A percentile compares a stretch with the other conserved stretches of the same genome.
Conservation (phyloP, 345 rosid species). For the Acer campestre region DNA sequence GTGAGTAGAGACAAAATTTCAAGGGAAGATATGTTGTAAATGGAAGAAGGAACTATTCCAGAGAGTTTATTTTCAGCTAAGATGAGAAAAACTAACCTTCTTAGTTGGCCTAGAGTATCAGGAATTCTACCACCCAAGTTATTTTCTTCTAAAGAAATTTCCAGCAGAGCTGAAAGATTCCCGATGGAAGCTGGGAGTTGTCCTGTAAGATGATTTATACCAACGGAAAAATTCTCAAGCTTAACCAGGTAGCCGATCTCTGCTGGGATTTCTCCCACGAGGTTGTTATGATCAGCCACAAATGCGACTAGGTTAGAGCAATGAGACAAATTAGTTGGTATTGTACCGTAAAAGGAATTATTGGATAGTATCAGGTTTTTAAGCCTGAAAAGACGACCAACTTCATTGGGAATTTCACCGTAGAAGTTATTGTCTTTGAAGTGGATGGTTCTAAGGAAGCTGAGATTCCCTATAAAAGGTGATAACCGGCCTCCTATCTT, state of each 20-base stretch:
- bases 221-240: background rate
- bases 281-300: background rate
- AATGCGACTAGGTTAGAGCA: no score
- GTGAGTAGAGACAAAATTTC: no score
- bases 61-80: no score
- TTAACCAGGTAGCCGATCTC: constrained; percentile 1
- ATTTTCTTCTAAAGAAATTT: background rate
- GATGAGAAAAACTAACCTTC: background rate
- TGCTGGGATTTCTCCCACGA: background rate
- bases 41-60: no score
- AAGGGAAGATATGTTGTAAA: no score
- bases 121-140: constrained; percentile 22
- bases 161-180: constrained; percentile 13
- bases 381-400: constrained; percentile 16
- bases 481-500: background rate
- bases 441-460: background rate
- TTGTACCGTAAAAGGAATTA: background rate
- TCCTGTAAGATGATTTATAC: constrained; percentile 1
- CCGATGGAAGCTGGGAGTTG: constrained; percentile 25
- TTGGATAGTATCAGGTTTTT: background rate
- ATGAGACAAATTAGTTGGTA: no score
- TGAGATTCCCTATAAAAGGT: background rate
- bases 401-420: constrained; percentile 11
- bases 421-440: background rate
- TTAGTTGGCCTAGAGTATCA: constrained; percentile 9